A percentile compares a stretch with the other conserved stretches of the same genome.
Conservation (phyloP, 345 rosid genomes). For the Aethionema arabicum region DNA sequence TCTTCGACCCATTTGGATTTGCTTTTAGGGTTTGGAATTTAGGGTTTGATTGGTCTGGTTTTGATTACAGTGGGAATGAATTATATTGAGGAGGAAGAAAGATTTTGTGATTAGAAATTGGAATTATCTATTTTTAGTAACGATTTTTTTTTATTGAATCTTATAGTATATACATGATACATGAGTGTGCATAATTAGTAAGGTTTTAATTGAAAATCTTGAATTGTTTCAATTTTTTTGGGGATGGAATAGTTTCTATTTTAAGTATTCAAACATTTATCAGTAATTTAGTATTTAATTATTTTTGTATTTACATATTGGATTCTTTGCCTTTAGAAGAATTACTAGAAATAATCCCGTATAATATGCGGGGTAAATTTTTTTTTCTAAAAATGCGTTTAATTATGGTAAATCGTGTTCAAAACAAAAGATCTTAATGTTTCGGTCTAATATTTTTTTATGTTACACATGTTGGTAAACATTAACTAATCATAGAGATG, state of each 20-base stretch:
- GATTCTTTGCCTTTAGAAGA: neutral
- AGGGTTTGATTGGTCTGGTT: too few species aligned
- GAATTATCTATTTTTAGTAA: constrained; percentile 18
- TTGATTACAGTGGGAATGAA: constrained; percentile 12
- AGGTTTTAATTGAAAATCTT: constrained; percentile 34
- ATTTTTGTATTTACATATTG: neutral
- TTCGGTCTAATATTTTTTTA: too few species aligned
- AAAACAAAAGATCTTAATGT: too few species aligned
- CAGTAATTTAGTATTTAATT: neutral
- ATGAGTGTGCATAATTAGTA: constrained; percentile 29
- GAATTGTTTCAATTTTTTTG: constrained; percentile 18
- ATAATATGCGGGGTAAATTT: too few species aligned
- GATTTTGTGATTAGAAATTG: neutral
- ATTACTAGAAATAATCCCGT: too few species aligned
- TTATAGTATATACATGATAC: constrained; percentile 19
- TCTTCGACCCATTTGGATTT: constrained; percentile 55
- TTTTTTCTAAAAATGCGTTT: too few species aligned
- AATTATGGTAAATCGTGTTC: too few species aligned
- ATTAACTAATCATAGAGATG: too few species aligned
- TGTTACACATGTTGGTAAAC: too few species aligned
- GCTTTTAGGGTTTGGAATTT: neutral
- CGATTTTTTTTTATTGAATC: constrained; percentile 33
- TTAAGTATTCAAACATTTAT: constrained; percentile 25
- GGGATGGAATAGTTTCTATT: constrained; percentile 28
- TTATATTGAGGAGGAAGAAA: constrained; percentile 11